Evolutionary conservation across 2,329 filamentous ascomycete genomes (phyloP), one percentile per base, ranked within the genome.

Genomic region (Xylariaceae sp.): DNA sequence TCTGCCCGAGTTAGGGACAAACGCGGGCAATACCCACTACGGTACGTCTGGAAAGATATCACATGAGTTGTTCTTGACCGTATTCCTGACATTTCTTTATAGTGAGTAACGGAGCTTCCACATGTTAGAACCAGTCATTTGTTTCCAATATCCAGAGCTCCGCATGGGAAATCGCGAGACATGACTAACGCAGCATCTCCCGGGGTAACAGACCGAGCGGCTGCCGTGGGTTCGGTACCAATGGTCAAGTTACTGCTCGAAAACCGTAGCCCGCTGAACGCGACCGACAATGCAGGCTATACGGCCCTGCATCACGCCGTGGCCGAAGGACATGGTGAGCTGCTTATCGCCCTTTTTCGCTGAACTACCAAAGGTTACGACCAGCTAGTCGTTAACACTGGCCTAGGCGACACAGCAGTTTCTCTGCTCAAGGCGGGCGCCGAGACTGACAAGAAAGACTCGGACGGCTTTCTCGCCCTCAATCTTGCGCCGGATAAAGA

Each of bases 271-370:
- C 92, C 93, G 0, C 67, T 97, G 19, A 90, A 96, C 69, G 86
- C 90, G 2, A 86, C 87, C 2, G 94, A 99, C 73, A 75, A 77
- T 34, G 84, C 90, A 60, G 93, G 93, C 1, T 85, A 89, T 68
- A 97, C 94, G 19, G 87, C 94, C 3, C 75, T 99, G 63, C 94
- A 99, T 72, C 94, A 99, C 67, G 85, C 89, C 12, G 74, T 92
- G 59, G 87, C 87, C 2, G 89, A 94, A 65, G 85, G 85, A 5
- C 83, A 88, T 67, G 86, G 84, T 84, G 64, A 39, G 75, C 65
- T 17, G 7, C 18, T 41, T 39, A 13, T 12, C 34, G 5, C 17
- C 28, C 14, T 38, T 22, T 10, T n/a, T n/a, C n/a, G n/a, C 19
- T 14, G 4, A 42, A 7, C 12, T 10, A 7, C 3, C 39, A 54